These are phyloP conservation scores for Krasilnikovozyma curviuscula DNA, from an alignment of 768 basidiomycete species.

Conservation along the genomic window DNA sequence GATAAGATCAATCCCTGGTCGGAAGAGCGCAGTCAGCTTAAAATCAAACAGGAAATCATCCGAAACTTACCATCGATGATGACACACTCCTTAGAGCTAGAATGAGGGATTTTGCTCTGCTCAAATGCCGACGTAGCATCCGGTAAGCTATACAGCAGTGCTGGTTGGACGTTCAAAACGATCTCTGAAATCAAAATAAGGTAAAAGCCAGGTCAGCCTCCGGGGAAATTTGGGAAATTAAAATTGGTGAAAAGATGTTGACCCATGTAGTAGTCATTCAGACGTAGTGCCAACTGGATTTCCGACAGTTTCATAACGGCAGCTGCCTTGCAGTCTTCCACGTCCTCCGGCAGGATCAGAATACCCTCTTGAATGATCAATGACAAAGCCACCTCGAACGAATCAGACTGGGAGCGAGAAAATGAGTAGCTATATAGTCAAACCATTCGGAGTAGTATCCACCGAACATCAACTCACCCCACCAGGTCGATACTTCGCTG, in stretches of 20 bases:
- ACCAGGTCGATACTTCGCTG: constrained; percentile 57
- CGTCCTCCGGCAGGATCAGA: constrained; percentile 41
- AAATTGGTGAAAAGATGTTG: constrained; percentile 11
- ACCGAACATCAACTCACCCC: constrained; percentile 35
- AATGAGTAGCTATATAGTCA: background rate
- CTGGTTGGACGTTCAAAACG: constrained; percentile 41
- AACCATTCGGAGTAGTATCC: too few relatives aligned
- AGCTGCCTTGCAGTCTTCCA: constrained; percentile 25
- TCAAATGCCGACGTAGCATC: background rate
- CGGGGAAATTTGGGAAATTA: background rate
- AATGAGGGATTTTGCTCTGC: too few relatives aligned
- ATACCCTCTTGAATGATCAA: constrained; percentile 37
- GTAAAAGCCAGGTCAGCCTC: background rate
- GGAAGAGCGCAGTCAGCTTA: background rate
- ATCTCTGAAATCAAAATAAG: background rate
- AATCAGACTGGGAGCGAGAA: constrained; percentile 42
- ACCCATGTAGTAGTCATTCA: constrained; percentile 85
- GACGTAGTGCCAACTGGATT: constrained; percentile 52
- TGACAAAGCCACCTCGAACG: constrained; percentile 52
- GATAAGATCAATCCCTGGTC: constrained; percentile 52
- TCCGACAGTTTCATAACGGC: constrained; percentile 43
- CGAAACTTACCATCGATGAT: constrained; percentile 32
- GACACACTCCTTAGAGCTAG: constrained; percentile 25
- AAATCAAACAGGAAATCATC: background rate
- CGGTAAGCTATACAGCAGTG: constrained; percentile 18